A percentile compares a stretch with the other conserved stretches of the same genome.
Evolutionary conservation across 2,329 filamentous ascomycete genomes (phyloP).

Genomic region (Phialocephala subalpina): DNA sequence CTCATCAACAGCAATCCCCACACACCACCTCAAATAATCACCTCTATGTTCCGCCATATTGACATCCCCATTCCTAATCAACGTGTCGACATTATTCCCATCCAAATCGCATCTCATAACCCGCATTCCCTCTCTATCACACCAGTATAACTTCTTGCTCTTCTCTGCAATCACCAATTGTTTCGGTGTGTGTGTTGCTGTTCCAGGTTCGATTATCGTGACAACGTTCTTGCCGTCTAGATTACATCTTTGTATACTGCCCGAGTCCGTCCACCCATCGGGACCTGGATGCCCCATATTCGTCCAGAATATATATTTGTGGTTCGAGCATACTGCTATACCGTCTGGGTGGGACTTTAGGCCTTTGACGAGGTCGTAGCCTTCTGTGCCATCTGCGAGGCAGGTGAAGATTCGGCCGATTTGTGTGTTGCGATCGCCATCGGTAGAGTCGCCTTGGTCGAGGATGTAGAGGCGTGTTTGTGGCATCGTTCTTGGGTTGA

Average conservation of each 20-base stretch:
- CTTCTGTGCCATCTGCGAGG: not conserved
- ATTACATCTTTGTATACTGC: constrained; percentile 36
- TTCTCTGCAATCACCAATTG: constrained; percentile 45
- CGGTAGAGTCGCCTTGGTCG: not conserved
- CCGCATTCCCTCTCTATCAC: constrained; percentile 53
- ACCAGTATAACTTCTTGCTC: constrained; percentile 48
- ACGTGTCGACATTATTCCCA: constrained; percentile 47
- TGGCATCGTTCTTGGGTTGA: not conserved
- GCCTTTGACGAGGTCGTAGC: not conserved
- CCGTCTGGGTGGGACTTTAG: not conserved
- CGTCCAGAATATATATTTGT: constrained; percentile 54
- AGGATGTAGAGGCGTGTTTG: constrained; percentile 2
- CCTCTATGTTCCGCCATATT: constrained; percentile 14
- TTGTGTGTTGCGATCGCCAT: not conserved
- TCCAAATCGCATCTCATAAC: constrained; percentile 51
- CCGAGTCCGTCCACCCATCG: constrained; percentile 19
- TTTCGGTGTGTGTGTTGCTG: constrained; percentile 58
- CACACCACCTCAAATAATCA: constrained; percentile 54
- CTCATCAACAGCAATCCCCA: constrained; percentile 59
- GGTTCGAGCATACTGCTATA: not conserved
- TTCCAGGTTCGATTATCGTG: constrained; percentile 50
- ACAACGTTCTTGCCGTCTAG: constrained; percentile 56
- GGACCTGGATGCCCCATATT: constrained; percentile 50
- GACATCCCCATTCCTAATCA: constrained; percentile 38
- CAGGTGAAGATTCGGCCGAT: constrained; percentile 1